Evolutionary conservation across 352 stramenopile genomes (phyloP), one percentile per base, ranked within the genome.

Genomic region (Phytophthora agathidicida): DNA sequence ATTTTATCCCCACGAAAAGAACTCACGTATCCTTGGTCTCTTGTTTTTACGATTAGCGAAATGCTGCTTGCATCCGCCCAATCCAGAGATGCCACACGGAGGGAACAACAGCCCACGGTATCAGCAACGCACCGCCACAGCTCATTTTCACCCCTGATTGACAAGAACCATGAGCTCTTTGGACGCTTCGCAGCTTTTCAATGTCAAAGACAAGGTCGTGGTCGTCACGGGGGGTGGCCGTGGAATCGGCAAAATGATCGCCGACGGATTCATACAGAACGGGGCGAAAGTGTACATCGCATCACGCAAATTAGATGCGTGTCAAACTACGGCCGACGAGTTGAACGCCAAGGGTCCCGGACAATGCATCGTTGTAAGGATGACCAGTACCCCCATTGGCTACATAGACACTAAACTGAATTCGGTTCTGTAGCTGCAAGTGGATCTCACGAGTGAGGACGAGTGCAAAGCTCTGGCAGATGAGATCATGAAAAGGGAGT

Each of bases 161-260:
- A 8, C n/a, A 61, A 14, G 16, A 30, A 46, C 9, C 8, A 62
- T 62, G 35, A 72, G 13, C 32, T 32, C 61, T 27, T 62, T 88
- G 24, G 38, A 71, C 17, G 47, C 82, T 16, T 65, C 56, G 16
- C 58, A 84, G 14, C 75, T 92, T 26, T 92, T 92, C 48, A 63
- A 58, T 46, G 75, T 91, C 28, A 71, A 78, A 54, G 70, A 75
- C 65, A 88, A 89, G 55, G 65, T 88, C 28, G 92, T 98, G 16
- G 60, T 98, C 13, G 82, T 98, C 52, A 98, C 93, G 19, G 96
- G 96, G 43, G 95, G 95, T 39, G 92, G 86, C 19, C 77, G 89
- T 27, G 96, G 96, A 28, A 98, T 98, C 65, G 96, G 96, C 39
- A 83, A 90, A 46, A 98, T 98, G 94, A 98, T 99, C 59, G 91